phyloP scores from a whole-genome alignment of 2,329 filamentous ascomycete genomes.

The Trichocomaceae sp. region DNA sequence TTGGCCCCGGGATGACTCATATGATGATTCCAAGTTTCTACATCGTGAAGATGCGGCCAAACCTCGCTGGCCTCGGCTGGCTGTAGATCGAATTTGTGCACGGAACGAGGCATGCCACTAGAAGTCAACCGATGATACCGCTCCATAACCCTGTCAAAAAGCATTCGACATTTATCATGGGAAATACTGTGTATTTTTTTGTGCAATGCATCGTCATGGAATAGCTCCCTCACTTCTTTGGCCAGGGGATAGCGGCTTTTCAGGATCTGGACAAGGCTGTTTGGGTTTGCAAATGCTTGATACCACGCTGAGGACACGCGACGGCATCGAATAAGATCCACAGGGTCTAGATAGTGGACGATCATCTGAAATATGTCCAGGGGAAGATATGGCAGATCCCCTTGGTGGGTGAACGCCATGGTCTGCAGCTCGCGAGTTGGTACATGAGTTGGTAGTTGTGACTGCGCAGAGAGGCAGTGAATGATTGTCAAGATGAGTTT shows the following conservation, averaged over 20 bases:
- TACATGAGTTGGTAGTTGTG: neutral
- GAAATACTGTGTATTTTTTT: constrained; percentile 3
- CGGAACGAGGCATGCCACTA: constrained; percentile 40
- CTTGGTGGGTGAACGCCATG: constrained; percentile 11
- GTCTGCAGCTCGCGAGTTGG: constrained; percentile 4
- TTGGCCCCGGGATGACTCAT: constrained; percentile 28
- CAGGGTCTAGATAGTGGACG: constrained; percentile 43
- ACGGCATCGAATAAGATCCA: constrained; percentile 48
- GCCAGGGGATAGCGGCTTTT: constrained; percentile 48
- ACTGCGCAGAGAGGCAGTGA: neutral
- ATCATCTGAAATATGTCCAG: constrained; percentile 54
- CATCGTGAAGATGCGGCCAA: constrained; percentile 34
- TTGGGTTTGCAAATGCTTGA: constrained; percentile 44
- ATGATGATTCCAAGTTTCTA: constrained; percentile 38
- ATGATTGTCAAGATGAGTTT: neutral
- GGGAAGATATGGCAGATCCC: constrained; percentile 40
- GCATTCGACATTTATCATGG: constrained; percentile 16
- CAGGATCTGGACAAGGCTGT: constrained; percentile 44
- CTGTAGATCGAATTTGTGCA: constrained; percentile 42
- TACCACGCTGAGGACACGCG: constrained; percentile 47
- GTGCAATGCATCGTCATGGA: neutral
- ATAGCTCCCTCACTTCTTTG: constrained; percentile 45
- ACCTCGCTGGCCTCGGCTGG: constrained; percentile 27
- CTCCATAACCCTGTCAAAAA: constrained; percentile 47
- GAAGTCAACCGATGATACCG: constrained; percentile 50